phyloP scores from a whole-genome alignment of 192 early-diverging fungal genomes.

The Gorgonomyces haynaldii region DNA sequence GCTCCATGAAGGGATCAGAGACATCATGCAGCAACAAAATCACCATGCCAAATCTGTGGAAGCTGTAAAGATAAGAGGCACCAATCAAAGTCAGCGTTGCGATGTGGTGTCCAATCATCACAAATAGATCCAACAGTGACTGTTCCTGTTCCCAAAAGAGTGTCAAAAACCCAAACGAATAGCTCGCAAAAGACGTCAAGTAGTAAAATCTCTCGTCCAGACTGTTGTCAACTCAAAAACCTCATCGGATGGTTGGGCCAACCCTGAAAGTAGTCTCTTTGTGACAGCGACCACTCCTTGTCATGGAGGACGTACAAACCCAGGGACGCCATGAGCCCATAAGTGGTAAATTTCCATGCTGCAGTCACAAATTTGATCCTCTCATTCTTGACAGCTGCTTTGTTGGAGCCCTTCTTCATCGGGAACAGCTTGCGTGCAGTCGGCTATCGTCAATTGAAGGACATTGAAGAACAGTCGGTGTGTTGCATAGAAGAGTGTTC shows the following conservation, averaged over 20 bases:
- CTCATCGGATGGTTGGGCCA: constrained; percentile 6
- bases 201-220: not conserved
- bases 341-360: not conserved
- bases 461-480: no score
- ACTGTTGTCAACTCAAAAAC: not conserved
- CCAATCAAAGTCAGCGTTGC: constrained; percentile 27
- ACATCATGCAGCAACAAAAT: constrained; percentile 35
- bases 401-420: no score
- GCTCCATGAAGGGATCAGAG: constrained; percentile 38
- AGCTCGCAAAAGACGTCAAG: not conserved
- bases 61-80: constrained; percentile 20
- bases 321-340: not conserved
- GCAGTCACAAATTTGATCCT: not conserved
- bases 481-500: no score
- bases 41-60: constrained; percentile 28
- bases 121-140: constrained; percentile 15
- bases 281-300: not conserved
- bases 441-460: no score
- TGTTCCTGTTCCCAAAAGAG: not conserved
- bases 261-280: not conserved
- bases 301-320: not conserved
- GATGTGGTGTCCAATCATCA: constrained; percentile 28
- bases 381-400: not conserved
- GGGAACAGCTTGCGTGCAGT: no score
- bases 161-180: not conserved